Conservation (phyloP, 2,329 filamentous ascomycete genomes). For the Juglanconis sp. region DNA sequence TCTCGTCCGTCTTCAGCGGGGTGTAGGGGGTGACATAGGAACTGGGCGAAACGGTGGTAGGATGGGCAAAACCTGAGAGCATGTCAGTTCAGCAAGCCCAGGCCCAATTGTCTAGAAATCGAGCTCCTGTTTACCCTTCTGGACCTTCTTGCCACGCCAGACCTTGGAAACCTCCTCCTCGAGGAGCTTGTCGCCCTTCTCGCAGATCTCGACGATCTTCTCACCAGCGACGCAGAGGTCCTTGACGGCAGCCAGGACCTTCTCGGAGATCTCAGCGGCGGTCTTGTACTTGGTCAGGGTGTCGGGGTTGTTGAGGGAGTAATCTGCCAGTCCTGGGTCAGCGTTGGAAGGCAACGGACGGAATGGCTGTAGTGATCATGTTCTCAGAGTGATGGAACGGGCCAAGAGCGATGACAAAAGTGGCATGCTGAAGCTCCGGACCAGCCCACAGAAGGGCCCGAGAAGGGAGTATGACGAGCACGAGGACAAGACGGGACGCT, state of each 20-base stretch:
- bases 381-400: too few relatives aligned
- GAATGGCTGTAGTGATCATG: neutral
- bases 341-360: neutral
- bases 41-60: slow-evolving; percentile 90
- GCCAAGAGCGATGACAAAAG: neutral
- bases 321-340: slow-evolving; percentile 56
- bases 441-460: neutral
- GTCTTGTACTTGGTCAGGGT: slow-evolving; percentile 99
- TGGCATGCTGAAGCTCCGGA: neutral
- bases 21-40: slow-evolving; percentile 97
- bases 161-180: slow-evolving; percentile 93
- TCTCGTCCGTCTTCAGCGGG: slow-evolving; percentile 78
- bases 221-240: slow-evolving; percentile 74
- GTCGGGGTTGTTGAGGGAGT: slow-evolving; percentile 85
- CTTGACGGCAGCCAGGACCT: slow-evolving; percentile 83
- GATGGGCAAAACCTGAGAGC: slow-evolving; percentile 75
- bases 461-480: neutral
- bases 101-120: neutral
- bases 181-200: slow-evolving; percentile 91
- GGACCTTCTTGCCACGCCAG: slow-evolving; percentile 96
- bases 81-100: neutral
- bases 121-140: slow-evolving; percentile 63
- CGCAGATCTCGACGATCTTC: slow-evolving; percentile 91
- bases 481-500: neutral
- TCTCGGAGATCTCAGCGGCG: slow-evolving; percentile 90